Evolutionary conservation across 495 filamentous ascomycete species (phyloP).

Genomic region (Penicillium turbatum): DNA sequence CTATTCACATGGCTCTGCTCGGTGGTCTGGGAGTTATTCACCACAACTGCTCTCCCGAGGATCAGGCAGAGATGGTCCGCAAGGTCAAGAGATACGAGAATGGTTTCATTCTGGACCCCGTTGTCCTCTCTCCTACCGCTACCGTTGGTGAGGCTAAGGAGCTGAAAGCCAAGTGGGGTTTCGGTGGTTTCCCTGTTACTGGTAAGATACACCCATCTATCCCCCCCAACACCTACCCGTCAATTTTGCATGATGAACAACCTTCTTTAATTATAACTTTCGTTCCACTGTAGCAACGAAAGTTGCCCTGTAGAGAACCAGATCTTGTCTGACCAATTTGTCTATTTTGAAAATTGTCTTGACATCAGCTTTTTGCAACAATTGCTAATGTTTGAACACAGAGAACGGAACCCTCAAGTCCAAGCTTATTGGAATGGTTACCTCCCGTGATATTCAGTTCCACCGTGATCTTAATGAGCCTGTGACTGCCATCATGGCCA

Average conservation of each 20-base stretch:
- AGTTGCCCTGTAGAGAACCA: constrained; percentile 76
- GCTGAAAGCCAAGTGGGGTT: constrained; percentile 96
- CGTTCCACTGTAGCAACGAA: constrained; percentile 94
- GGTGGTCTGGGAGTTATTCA: constrained; percentile 97
- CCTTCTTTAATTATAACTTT: constrained; percentile 87
- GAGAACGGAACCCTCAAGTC: constrained; percentile 90
- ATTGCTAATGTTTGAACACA: constrained; percentile 40
- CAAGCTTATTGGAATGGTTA: constrained; percentile 94
- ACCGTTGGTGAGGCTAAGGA: constrained; percentile 89
- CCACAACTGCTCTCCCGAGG: constrained; percentile 94
- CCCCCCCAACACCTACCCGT: constrained; percentile 6
- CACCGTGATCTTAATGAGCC: constrained; percentile 63
- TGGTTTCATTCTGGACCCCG: constrained; percentile 95
- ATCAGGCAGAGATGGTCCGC: constrained; percentile 96
- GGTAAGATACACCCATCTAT: constrained; percentile 55
- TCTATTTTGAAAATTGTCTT: constrained; percentile 7
- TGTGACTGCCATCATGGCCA: constrained; percentile 91
- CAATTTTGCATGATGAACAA: constrained; percentile 62
- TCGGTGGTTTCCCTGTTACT: constrained; percentile 97
- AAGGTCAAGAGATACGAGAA: constrained; percentile 99
- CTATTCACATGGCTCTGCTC: constrained; percentile 96
- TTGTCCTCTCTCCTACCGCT: constrained; percentile 81
- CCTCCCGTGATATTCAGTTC: constrained; percentile 96
- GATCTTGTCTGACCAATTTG: constrained; percentile 41
- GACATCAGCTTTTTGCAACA: constrained; percentile 28